These are phyloP conservation scores for Cryomyces minteri DNA, from an alignment of 495 filamentous ascomycete species.

Conservation along the genomic window DNA sequence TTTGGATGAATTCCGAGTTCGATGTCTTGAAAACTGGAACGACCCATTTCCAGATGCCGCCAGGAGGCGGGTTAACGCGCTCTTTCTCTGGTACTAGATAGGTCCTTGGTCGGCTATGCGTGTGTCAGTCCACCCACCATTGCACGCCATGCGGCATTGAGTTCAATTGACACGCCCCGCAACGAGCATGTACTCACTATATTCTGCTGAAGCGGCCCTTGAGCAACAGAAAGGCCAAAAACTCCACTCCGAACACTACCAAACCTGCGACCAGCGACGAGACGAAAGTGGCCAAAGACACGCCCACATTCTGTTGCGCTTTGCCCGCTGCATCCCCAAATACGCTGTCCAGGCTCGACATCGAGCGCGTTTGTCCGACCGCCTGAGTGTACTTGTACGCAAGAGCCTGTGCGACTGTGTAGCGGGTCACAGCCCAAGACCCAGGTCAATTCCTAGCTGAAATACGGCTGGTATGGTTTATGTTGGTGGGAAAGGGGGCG, in stretches of 20 bases:
- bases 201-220: constrained; percentile 66
- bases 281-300: constrained; percentile 40
- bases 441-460: too few species aligned
- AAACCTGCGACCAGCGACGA: constrained; percentile 57
- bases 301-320: constrained; percentile 24
- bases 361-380: too few species aligned
- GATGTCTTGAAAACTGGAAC: constrained; percentile 53
- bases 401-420: too few species aligned
- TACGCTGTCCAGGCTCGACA: too few species aligned
- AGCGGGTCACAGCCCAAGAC: too few species aligned
- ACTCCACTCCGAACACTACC: constrained; percentile 60
- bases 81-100: constrained; percentile 83
- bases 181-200: constrained; percentile 43
- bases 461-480: too few species aligned
- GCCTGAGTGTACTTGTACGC: too few species aligned
- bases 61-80: constrained; percentile 51
- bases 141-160: not conserved
- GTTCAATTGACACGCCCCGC: not conserved
- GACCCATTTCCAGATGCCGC: constrained; percentile 52
- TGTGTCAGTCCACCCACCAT: constrained; percentile 28
- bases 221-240: constrained; percentile 56
- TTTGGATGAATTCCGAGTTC: constrained; percentile 79
- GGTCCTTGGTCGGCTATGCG: constrained; percentile 47
- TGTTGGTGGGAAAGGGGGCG: too few species aligned
- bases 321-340: too few species aligned